Conservation (phyloP, 352 stramenopile genomes). For the Phytophthora boehmeriae region DNA sequence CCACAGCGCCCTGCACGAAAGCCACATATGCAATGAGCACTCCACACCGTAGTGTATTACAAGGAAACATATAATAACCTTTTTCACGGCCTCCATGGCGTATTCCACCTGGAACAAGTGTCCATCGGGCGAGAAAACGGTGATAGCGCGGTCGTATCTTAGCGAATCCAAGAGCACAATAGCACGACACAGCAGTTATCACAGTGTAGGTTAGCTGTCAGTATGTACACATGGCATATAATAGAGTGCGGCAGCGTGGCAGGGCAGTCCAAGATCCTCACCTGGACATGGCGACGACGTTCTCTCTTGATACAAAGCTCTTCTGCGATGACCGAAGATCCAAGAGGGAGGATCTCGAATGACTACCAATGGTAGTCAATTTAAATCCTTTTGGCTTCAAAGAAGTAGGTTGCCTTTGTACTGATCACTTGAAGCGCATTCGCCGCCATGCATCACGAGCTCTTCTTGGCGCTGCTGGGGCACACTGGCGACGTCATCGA, state of each 20-base stretch:
- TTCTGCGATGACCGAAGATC: slow-evolving; percentile 21
- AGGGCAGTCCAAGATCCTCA: slow-evolving; percentile 14
- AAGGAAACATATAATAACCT: slow-evolving; percentile 42
- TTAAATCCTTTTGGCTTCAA: too few species aligned
- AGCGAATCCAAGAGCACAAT: background rate
- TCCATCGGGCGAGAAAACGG: slow-evolving; percentile 99
- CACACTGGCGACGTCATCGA: slow-evolving; percentile 70
- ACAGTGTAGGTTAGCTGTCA: background rate
- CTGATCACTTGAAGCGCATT: background rate
- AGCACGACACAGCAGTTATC: background rate
- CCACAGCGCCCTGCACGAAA: slow-evolving; percentile 90
- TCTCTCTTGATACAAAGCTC: slow-evolving; percentile 21
- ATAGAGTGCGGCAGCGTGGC: background rate
- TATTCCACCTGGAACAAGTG: slow-evolving; percentile 99
- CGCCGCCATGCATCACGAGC: slow-evolving; percentile 71
- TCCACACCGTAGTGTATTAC: slow-evolving; percentile 7
- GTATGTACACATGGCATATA: too few species aligned
- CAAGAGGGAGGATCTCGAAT: slow-evolving; percentile 18
- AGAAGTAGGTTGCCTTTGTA: background rate
- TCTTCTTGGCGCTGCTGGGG: slow-evolving; percentile 77
- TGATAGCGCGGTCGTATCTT: slow-evolving; percentile 99
- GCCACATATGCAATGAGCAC: background rate
- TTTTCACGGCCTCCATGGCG: slow-evolving; percentile 99
- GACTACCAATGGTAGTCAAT: too few species aligned
- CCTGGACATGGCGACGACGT: slow-evolving; percentile 41